phyloP scores from a whole-genome alignment of 2,329 filamentous ascomycete species.

The Epicoccum nigrum region DNA sequence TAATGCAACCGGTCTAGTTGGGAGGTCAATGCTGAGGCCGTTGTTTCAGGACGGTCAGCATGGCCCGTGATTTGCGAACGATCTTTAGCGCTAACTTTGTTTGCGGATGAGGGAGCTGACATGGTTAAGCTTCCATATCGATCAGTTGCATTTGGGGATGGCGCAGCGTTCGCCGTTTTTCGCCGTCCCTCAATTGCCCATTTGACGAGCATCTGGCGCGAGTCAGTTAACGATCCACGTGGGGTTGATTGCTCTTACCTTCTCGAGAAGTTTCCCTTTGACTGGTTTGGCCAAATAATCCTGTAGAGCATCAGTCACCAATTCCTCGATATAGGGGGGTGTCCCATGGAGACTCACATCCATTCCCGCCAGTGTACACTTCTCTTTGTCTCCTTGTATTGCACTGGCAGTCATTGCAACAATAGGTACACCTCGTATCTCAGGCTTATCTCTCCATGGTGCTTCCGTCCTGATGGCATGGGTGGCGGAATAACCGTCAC shows the following conservation, averaged over 20 bases:
- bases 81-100: slow-evolving; percentile 35
- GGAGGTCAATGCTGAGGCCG: slow-evolving; percentile 42
- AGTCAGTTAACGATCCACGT: slow-evolving; percentile 22
- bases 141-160: slow-evolving; percentile 37
- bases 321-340: slow-evolving; percentile 13
- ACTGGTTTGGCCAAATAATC: slow-evolving; percentile 61
- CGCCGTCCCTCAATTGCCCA: slow-evolving; percentile 62
- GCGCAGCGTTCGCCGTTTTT: slow-evolving; percentile 37
- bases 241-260: slow-evolving; percentile 28
- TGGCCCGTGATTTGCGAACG: slow-evolving; percentile 36
- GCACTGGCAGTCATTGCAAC: slow-evolving; percentile 83
- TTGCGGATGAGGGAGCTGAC: slow-evolving; percentile 20
- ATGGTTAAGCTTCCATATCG: slow-evolving; percentile 22
- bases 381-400: slow-evolving; percentile 77
- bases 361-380: slow-evolving; percentile 76
- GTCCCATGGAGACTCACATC: slow-evolving; percentile 52
- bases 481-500: slow-evolving; percentile 79
- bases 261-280: slow-evolving; percentile 70
- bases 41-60: slow-evolving; percentile 42
- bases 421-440: slow-evolving; percentile 68
- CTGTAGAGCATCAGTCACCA: slow-evolving; percentile 21
- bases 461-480: slow-evolving; percentile 72
- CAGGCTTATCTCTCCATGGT: slow-evolving; percentile 65
- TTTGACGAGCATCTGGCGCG: slow-evolving; percentile 63
- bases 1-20: slow-evolving; percentile 47